Base-by-base conservation (phyloP, 169 alveolate species). In the Plasmodium malariae region DNA sequence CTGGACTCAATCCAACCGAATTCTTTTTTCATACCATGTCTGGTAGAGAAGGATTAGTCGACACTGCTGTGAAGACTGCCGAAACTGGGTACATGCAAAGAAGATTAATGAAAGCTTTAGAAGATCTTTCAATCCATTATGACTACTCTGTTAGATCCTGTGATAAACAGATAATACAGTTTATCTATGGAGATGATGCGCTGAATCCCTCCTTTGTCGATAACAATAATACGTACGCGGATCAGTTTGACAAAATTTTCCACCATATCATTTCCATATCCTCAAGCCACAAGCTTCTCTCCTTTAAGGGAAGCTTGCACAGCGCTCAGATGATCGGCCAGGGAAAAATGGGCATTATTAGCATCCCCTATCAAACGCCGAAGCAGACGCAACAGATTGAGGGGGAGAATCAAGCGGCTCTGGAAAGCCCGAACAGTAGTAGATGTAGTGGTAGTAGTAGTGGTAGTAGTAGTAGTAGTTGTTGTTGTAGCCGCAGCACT, bases 21-120 rank as follows among this genome's bases (percentile, higher is more conserved):
- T 99, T 98, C 91, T 99, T 98, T 92, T 99, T 99, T 96, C 99
- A 99, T 92, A 98, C 99, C n/a, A 98, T 98, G 99, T 99, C 99
- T 6, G 99, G 99, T 0, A 94, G 99, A 88, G 99, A 98, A 93
- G 99, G 99, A 7, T 94, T 99, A 21, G 99, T 98, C 21, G 99
- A 99, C 88, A 98, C 99, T 0, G 99, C 99, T 14, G 99, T 98
- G 54, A 99, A 98, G 93, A 99, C 99, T 12, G 99, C 99, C 0
- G 99, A 98, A 87, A 98, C 99, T 1, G 99, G 99, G 2, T 99
- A 98, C 91, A 98, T 99, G 99, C 99, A 98, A 92, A 95, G 99
- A 72, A 96, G 99, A 90, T 93, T 99, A 37, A 97, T 98, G 96
- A 97, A 97, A 91, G 98, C 99, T 1, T 91, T 99, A 87, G 99